Evolutionary conservation across 2,329 filamentous ascomycete genomes (phyloP).

Genomic region (Botryosphaeria agaves): DNA sequence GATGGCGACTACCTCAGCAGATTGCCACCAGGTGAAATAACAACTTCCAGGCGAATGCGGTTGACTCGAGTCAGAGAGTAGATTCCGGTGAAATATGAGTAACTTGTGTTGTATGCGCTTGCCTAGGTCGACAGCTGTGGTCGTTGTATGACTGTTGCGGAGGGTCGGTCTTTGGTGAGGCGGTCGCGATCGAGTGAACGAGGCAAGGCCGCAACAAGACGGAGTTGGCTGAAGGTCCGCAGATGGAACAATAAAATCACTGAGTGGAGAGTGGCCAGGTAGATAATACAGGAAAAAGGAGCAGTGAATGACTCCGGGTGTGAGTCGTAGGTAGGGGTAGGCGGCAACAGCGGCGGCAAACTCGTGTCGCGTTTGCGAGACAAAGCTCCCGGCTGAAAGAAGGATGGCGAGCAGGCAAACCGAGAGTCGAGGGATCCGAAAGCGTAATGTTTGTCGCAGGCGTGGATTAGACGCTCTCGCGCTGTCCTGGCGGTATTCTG

Average conservation of each 20-base stretch:
- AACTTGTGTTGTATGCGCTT: too few species aligned
- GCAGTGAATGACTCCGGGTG: constrained; percentile 5
- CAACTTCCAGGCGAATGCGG: too few species aligned
- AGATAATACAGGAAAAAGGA: constrained; percentile 7
- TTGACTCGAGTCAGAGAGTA: too few species aligned
- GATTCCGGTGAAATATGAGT: too few species aligned
- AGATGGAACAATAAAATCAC: not conserved
- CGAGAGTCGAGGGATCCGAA: constrained; percentile 11
- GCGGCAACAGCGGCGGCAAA: constrained; percentile 9
- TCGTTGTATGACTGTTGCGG: constrained; percentile 5
- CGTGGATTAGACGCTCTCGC: constrained; percentile 10
- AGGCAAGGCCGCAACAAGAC: constrained; percentile 8
- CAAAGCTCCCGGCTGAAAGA: constrained; percentile 7
- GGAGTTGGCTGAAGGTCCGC: not conserved
- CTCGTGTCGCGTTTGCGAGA: constrained; percentile 5
- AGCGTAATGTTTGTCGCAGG: constrained; percentile 9
- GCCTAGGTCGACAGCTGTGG: constrained; percentile 1
- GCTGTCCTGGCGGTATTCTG: constrained; percentile 14
- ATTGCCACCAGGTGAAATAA: constrained; percentile 1
- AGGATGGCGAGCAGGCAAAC: constrained; percentile 8
- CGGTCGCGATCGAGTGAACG: constrained; percentile 14
- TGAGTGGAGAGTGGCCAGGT: constrained; percentile 3
- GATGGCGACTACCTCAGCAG: constrained; percentile 1
- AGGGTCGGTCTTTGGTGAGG: constrained; percentile 7
- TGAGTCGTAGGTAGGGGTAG: constrained; percentile 11